These are phyloP conservation scores for Mitragyna speciosa DNA, from an alignment of 257 asterid species.

Conservation along the genomic window DNA sequence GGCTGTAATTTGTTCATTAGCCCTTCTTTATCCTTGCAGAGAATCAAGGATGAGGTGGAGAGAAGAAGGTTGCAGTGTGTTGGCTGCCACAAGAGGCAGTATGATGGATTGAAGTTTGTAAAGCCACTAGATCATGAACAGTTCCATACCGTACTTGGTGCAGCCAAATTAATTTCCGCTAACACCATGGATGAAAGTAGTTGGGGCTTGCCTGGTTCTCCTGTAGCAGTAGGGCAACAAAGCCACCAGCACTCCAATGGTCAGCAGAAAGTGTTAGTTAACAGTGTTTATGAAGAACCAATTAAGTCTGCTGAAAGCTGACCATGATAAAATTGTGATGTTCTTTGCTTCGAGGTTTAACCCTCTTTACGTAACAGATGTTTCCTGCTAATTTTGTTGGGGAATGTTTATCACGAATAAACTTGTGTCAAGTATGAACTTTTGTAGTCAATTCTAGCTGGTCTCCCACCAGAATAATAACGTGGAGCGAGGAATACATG, in stretches of 20 bases:
- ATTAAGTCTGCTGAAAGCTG: constrained; percentile 32
- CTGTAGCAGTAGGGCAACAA: constrained; percentile 31
- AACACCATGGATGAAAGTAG: constrained; percentile 39
- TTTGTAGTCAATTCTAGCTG: background rate
- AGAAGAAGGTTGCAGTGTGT: constrained; percentile 35
- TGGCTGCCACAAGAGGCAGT: constrained; percentile 28
- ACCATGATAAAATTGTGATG: constrained; percentile 22
- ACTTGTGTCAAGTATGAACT: background rate
- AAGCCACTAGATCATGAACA: constrained; percentile 62
- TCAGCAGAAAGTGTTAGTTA: constrained; percentile 31
- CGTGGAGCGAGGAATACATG: background rate
- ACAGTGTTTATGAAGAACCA: constrained; percentile 46
- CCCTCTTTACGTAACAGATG: background rate
- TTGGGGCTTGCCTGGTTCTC: constrained; percentile 37
- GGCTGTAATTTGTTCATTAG: background rate
- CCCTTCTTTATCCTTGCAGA: constrained; percentile 40
- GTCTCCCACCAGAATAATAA: background rate
- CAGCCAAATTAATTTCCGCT: constrained; percentile 35
- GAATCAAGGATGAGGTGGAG: constrained; percentile 64
- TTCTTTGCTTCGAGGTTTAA: background rate
- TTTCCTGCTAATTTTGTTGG: background rate
- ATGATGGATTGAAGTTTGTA: constrained; percentile 34
- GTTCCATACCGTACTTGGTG: constrained; percentile 49
- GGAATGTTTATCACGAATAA: background rate
- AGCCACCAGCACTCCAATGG: constrained; percentile 33